Evolutionary conservation across 768 basidiomycete species (phyloP), one percentile per base, ranked within the genome.

Genomic region (Hortiboletus flavorubellus): DNA sequence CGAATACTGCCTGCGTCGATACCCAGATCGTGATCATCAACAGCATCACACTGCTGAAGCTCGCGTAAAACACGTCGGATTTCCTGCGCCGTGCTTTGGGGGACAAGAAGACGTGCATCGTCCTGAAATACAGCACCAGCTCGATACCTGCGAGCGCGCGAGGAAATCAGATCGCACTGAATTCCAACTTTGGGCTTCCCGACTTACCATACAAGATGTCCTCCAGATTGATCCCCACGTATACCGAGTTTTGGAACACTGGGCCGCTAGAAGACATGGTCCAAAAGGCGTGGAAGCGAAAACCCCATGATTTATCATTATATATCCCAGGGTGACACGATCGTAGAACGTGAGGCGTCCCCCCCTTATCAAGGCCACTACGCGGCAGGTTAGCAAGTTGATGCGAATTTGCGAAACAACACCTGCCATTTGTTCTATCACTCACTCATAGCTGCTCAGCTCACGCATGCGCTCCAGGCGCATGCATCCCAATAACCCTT

Each of bases 11-110:
- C 40, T 66, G 66, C 2, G 64, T 66, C 26, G 63, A 61, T 33
- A 71, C 55, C 51, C 64, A 73, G 12, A 72, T 49, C 4, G 75
- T 72, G 63, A 66, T 66, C 35, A 75, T 54, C n/a, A 69, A 11
- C 8, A 74, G 44, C 59, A 72, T 58, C 29, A 55, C 51, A 10
- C 26, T 69, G 50, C 67, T 69, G 46, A 69, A 71, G 29, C 51
- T 10, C 16, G 54, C 61, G 8, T 66, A 67, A n/a, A 71, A 63
- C 10, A 47, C 23, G 43, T 66, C 60, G 0, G 49, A 52, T 30
- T n/a, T 55, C 29, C 49, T 53, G 10, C 30, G 54, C 16, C 33
- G 45, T 8, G 2, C 15, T 14, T 42, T 43, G 0, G 43, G 18
- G 18, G 15, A 56, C 42, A 70, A 26, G 49, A 66, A 23, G 43